Base-by-base conservation (phyloP, 352 stramenopile species). In the Globisporangium irregulare region DNA sequence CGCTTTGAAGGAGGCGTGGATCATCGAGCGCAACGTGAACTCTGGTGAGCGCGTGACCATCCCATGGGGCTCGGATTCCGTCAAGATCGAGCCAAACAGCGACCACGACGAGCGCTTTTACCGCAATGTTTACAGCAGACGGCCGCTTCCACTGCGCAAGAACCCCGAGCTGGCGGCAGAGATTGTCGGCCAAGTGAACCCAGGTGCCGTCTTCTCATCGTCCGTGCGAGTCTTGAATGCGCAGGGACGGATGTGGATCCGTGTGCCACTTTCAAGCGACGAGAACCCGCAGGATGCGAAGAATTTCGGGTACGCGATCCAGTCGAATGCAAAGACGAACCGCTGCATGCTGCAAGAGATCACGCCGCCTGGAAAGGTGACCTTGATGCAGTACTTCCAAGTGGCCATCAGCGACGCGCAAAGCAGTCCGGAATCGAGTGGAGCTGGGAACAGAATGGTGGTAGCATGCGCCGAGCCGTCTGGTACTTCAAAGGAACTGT, bases 251-350 rank as follows among this genome's bases (percentile, higher is more conserved):
- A 88, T 93, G 71, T 93, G 86, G 86, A 79, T 93, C 55, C 82
- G 82, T 2, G 70, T 93, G 6, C 71, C 72, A 0, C 50, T 92
- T 20, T 65, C 71, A 2, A 70, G 72, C 34, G 73, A 68, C 14
- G 64, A 62, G 0, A 84, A 82, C 41, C 62, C 65, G n/a, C 69
- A 89, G 20, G 75, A 87, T 24, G 66, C 70, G 0, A 78, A 74
- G 4, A 71, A 78, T 38, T 92, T 88, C 38, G 85, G 82, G 29
- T 93, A 87, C 36, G 82, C 71, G n/a, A 87, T 93, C 59, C 85
- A 91, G 69, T 90, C 80, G 15, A 91, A 90, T 54, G 82, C 84
- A 46, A 91, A 89, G 73, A 92, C 81, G 1, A 93, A 93, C 50
- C 76, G 78, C 8, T 91, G 82, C 55, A 87, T 93, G 80, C 75